Base-by-base conservation (phyloP, 1,284 basidiomycete genomes). In the Ustilago tritici region DNA sequence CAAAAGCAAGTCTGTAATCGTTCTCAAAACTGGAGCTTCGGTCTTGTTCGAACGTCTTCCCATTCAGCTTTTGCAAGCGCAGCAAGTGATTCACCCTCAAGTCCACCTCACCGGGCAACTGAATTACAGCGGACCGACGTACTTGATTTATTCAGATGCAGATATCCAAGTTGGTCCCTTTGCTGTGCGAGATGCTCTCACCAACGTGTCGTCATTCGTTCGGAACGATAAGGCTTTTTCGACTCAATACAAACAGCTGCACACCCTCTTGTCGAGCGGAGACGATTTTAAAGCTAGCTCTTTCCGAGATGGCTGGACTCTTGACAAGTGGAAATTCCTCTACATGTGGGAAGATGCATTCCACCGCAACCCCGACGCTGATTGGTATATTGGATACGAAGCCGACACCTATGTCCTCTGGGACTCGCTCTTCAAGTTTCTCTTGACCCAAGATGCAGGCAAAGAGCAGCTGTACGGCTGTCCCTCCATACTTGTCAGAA, bases 371-470 rank as follows among this genome's bases (percentile, higher is more conserved):
- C 74, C 74, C 1, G 4, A 55, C 8, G 58, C 60, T 0, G 69
- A 72, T 2, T 76, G 74, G 74, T 76, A 76, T 8, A 65, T 76
- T n/a, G 74, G 74, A 1, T 67, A 67, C 61, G 74, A 76, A 56
- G 74, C 74, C 9, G 74, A 76, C 36, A 64, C 59, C 3, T 71
- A 35, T 15, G 65, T 76, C 3, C 19, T 76, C 1, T 76, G 74
- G 74, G 23, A 53, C 1, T 68, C 64, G 50, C 55, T 76, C 19
- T 72, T 76, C 62, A 53, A 57, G 12, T 76, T 54, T 34, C 62
- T 76, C 12, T 17, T 49, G 1, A 32, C 28, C 0, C 69, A 72
- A 35, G 62, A 76, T 53, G 2, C 65, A 0, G 4, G 2, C 0
- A 61, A 65, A 19, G 61, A 76, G 43, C 58, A 59, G 8, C 14